Conservation (phyloP, 805 yeast genomes). For the Huiozyma sinensis region DNA sequence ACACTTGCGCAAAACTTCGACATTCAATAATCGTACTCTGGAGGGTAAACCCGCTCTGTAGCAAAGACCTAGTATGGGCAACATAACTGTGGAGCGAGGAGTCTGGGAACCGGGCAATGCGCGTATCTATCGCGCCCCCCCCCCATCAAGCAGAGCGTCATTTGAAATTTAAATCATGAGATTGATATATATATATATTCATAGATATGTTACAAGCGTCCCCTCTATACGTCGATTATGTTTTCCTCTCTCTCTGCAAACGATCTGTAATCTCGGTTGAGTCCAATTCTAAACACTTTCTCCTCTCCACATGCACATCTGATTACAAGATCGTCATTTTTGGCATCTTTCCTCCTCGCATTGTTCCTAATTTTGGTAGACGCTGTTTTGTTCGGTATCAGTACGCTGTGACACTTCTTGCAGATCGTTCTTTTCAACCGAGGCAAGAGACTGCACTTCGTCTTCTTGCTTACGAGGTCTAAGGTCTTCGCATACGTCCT, state of each 20-base stretch:
- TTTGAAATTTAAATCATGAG: neutral
- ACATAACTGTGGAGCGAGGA: too few relatives aligned
- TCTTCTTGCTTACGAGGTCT: constrained; percentile 54
- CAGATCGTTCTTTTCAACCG: constrained; percentile 57
- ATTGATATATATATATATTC: neutral
- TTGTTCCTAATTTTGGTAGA: constrained; percentile 31
- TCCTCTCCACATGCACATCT: constrained; percentile 42
- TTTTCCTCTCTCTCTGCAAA: constrained; percentile 17
- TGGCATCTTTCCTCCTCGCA: constrained; percentile 18
- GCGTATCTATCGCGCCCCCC: too few relatives aligned
- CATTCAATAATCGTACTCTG: too few relatives aligned
- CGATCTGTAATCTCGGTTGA: constrained; percentile 34
- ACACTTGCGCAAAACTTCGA: too few relatives aligned
- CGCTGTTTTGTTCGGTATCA: constrained; percentile 37
- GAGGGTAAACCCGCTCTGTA: too few relatives aligned
- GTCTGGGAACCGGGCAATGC: too few relatives aligned
- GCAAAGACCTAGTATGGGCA: too few relatives aligned
- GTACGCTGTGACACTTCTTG: constrained; percentile 47
- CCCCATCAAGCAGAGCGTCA: too few relatives aligned
- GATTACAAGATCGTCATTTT: constrained; percentile 39
- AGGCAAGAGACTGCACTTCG: constrained; percentile 56
- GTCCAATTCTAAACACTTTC: constrained; percentile 57
- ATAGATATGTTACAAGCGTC: neutral
- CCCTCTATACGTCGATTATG: constrained; percentile 1
- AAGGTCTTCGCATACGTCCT: constrained; percentile 45